Evolutionary conservation across 306 rosid genomes (phyloP), one percentile per base, ranked within the genome.

Genomic region (Comarum palustre): DNA sequence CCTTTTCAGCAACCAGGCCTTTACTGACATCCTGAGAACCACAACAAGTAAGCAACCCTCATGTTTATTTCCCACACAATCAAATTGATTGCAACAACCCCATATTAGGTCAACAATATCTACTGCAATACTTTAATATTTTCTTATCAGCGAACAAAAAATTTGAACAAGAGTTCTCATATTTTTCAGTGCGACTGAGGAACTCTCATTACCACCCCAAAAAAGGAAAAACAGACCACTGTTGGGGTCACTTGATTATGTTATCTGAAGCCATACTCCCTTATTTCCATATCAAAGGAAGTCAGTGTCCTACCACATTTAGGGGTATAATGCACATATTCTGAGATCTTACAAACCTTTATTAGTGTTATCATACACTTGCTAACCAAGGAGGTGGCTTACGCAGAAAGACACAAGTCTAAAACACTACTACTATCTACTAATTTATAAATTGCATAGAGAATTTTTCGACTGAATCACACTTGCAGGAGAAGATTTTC

Each of bases 1-100:
- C 78, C 78, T 78, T 88, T 76, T 84, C 90, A 3, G 89, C 93
- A 10, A 82, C 90, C 78, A 84, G 13, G 19, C 93, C 93, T 86
- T 88, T 88, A 78, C 88, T 86, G 29, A 88, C 90, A 70, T 88
- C 93, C 93, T 88, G 42, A 24, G 66, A 80, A 38, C 32, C 74
- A 63, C 3, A 69, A 2, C 16, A 73, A 10, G 66, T 52, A 24
- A 34, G 74, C 71, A 74, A 48, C n/a, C 20, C 59, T 7, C 57
- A 14, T n/a, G 55, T 27, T 41, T 27, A 19, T 24, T 42, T 66
- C 17, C 17, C 16, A 58, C 8, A 42, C 16, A 72, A 27, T 17
- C 42, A 27, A 41, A 17, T 17, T 31, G 68, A 3, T 17, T 11
- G 54, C 38, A 55, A 55, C 14, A 58, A 19, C 22, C 4, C 51